Base-by-base conservation (phyloP, 1,284 basidiomycete species). In the Phellopilus nigrolimitatus region DNA sequence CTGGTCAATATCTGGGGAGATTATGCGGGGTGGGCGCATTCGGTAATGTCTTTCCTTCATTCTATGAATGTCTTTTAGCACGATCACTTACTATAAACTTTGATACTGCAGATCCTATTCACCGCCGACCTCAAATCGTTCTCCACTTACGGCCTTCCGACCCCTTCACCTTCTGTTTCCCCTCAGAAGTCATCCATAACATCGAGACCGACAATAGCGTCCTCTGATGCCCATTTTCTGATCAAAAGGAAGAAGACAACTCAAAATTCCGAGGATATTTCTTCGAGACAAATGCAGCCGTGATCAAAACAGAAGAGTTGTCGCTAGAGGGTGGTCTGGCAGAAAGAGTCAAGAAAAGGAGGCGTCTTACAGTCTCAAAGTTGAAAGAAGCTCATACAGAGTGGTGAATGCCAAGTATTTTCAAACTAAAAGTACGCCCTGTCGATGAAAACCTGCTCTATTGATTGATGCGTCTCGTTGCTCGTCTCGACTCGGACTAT, bases 21-120 rank as follows among this genome's bases (percentile, higher is more conserved):
- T 1, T 82, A 88, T 63, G 92, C 91, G 4, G 94, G 94, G 4
- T 95, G 93, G 93, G 88, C 88, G 0, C 94, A 97, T 66, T 87
- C 90, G 2, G 91, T 95, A 57, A 47, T 7, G 19, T 15, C 9
- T 31, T 22, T 19, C 3, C n/a, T 8, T 4, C 21, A 3, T 51
- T 74, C 62, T 17, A 41, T 44, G n/a, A 9, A 10, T 21, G 37
- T 15, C 12, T 34, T 34, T 28, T 31, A 13, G 12, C 13, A 10
- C 68, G 0, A 81, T 79, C 48, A 68, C 76, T 2, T 57, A 66
- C n/a, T 43, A 70, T 22, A 8, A 22, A 19, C 22, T 73, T 56
- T 71, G 69, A 15, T 57, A 69, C 36, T 54, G 60, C 64, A 68
- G 66, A 63, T 69, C 9, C 62, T 80, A 4, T 80, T 80, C 64